Evolutionary conservation across 495 filamentous ascomycete species (phyloP).

Genomic region (Penicillium fimorum): DNA sequence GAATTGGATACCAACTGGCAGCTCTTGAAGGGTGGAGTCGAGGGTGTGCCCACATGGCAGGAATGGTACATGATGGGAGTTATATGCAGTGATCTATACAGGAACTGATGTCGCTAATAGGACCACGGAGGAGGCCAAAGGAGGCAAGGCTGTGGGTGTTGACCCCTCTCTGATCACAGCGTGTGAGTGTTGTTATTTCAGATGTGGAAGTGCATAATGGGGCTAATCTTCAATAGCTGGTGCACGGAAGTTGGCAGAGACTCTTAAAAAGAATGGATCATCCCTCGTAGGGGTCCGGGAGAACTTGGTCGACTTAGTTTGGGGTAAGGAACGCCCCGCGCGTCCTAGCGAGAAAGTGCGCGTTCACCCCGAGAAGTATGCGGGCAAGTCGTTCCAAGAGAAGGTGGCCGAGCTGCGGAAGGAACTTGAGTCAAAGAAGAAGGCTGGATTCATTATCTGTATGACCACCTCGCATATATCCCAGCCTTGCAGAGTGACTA

Average conservation of each 20-base stretch:
- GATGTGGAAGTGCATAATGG: not conserved
- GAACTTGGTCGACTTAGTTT: constrained; percentile 86
- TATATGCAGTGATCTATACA: constrained; percentile 4
- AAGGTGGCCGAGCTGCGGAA: constrained; percentile 88
- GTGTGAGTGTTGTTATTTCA: constrained; percentile 39
- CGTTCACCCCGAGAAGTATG: constrained; percentile 66
- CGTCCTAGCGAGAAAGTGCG: constrained; percentile 74
- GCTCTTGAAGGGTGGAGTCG: constrained; percentile 87
- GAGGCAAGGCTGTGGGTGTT: constrained; percentile 84
- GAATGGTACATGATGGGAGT: constrained; percentile 67
- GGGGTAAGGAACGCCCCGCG: constrained; percentile 71
- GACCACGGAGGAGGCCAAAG: constrained; percentile 77
- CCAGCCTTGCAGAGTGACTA: constrained; percentile 11
- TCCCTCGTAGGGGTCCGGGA: constrained; percentile 68
- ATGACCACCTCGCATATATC: constrained; percentile 16
- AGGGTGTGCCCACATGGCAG: constrained; percentile 95
- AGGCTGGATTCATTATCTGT: constrained; percentile 84
- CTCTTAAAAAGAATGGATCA: constrained; percentile 79
- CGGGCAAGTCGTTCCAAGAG: constrained; percentile 77
- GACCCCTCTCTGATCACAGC: constrained; percentile 88
- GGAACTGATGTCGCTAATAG: constrained; percentile 38
- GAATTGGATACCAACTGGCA: constrained; percentile 92
- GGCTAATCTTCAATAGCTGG: constrained; percentile 48
- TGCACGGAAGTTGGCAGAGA: constrained; percentile 82
- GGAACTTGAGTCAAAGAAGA: constrained; percentile 89